A percentile compares a stretch with the other conserved stretches of the same genome.
Evolutionary conservation across 164 flowering plant genomes (phyloP).

Genomic region (Chloranthus sessilifolius): DNA sequence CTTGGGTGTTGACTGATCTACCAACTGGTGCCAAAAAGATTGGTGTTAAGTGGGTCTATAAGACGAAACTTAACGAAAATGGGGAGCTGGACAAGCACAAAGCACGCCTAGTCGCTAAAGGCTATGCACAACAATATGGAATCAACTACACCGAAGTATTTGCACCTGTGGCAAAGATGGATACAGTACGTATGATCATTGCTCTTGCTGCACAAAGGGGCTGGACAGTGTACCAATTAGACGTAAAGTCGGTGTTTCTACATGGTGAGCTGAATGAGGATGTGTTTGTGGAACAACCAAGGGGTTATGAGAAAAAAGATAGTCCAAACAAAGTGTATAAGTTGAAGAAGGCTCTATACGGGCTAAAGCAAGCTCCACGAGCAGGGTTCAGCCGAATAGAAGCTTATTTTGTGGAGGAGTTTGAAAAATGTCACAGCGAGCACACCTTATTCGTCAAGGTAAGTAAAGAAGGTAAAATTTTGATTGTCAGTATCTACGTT

Average conservation of each 20-base stretch:
- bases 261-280: too few relatives aligned
- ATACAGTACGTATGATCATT: too few relatives aligned
- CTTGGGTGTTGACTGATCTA: not conserved
- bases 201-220: too few relatives aligned
- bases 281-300: too few relatives aligned
- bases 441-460: conserved; percentile 5
- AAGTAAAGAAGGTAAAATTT: not conserved
- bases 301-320: too few relatives aligned
- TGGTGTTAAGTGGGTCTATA: conserved; percentile 4
- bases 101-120: conserved; percentile 4
- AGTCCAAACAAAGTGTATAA: not conserved
- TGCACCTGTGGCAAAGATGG: too few relatives aligned
- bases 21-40: not conserved
- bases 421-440: not conserved
- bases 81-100: conserved; percentile 3
- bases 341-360: conserved; percentile 6
- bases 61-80: not conserved
- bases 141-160: not conserved
- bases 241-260: too few relatives aligned
- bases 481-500: too few relatives aligned
- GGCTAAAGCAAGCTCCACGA: conserved; percentile 13
- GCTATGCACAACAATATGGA: conserved; percentile 2
- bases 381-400: not conserved
- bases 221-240: too few relatives aligned
- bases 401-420: not conserved